These are phyloP conservation scores for Schizonepeta tenuifolia DNA, from an alignment of 257 asterid genomes.

Conservation along the genomic window DNA sequence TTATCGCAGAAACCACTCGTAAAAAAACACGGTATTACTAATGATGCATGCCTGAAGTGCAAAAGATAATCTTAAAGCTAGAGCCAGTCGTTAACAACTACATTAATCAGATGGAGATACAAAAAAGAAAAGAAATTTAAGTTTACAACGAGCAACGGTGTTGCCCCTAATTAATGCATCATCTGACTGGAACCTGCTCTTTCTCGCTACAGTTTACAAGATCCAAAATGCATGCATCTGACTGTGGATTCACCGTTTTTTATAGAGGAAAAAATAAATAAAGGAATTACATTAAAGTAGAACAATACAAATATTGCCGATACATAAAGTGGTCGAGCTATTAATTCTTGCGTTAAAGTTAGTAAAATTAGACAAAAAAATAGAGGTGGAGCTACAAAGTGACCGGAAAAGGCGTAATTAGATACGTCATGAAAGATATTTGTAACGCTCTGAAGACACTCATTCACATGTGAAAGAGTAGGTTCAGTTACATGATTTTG, in stretches of 20 bases:
- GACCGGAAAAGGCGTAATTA: constrained; percentile 16
- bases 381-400: background rate
- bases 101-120: background rate
- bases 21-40: background rate
- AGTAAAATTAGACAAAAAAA: background rate
- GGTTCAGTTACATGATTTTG: constrained; percentile 16
- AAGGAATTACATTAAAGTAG: constrained; percentile 14
- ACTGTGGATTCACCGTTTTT: background rate
- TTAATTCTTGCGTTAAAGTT: constrained; percentile 20
- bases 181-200: background rate
- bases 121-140: background rate
- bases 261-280: constrained; percentile 22
- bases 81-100: background rate
- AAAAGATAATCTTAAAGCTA: background rate
- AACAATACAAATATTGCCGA: constrained; percentile 35
- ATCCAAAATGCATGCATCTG: constrained; percentile 26
- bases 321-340: constrained; percentile 27
- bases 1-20: background rate
- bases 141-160: background rate
- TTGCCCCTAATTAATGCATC: background rate
- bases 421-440: background rate
- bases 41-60: background rate
- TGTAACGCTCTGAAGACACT: constrained; percentile 12
- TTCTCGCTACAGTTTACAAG: constrained; percentile 16
- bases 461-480: background rate